Evolutionary conservation across 257 asterid species (phyloP).

Genomic region (Coffea canephora): DNA sequence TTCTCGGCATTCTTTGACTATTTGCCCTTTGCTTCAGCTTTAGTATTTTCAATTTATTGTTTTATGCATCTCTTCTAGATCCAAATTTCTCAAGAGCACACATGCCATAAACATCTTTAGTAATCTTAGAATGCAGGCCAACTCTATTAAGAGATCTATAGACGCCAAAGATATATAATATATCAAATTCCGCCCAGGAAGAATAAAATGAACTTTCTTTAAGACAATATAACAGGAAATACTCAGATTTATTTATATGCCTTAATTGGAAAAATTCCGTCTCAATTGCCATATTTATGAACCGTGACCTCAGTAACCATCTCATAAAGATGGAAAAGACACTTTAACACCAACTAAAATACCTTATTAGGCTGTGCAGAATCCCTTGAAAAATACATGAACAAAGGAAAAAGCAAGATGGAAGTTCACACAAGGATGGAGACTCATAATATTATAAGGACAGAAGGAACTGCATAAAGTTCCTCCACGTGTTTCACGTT

Average conservation of each 20-base stretch:
- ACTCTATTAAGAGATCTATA: neutral
- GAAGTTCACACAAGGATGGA: neutral
- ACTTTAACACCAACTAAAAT: neutral
- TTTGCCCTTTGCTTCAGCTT: neutral
- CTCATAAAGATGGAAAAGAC: neutral
- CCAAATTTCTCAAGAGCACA: neutral
- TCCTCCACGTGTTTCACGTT: too few relatives aligned
- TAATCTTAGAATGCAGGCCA: neutral
- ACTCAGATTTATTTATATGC: neutral
- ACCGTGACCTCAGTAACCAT: neutral
- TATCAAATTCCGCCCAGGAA: neutral
- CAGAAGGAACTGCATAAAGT: neutral
- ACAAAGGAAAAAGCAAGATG: slow-evolving; percentile 4
- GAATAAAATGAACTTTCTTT: neutral
- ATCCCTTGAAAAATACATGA: neutral
- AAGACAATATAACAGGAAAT: neutral
- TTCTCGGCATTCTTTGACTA: neutral
- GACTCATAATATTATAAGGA: neutral
- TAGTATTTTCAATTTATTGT: neutral
- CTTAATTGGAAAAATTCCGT: neutral
- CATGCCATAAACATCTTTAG: neutral
- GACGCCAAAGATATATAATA: neutral
- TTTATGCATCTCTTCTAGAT: neutral
- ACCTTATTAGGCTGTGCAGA: neutral
- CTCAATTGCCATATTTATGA: neutral